phyloP scores from a whole-genome alignment of 2,329 filamentous ascomycete genomes.

The Verticillium klebahnii region DNA sequence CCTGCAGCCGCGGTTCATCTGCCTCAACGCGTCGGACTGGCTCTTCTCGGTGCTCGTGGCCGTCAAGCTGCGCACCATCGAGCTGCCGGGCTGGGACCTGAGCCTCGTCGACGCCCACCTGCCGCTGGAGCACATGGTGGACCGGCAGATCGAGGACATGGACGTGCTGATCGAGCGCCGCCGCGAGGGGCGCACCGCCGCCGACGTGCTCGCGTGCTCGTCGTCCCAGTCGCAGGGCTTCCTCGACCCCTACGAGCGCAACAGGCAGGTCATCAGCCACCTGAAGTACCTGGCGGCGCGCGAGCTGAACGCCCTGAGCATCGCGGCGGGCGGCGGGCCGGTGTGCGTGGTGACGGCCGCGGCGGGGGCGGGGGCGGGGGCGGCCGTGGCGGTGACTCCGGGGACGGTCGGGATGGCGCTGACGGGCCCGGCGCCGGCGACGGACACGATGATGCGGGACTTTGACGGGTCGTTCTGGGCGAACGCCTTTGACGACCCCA shows the following conservation, averaged over 20 bases:
- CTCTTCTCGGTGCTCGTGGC: conserved; percentile 40
- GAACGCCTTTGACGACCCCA: conserved; percentile 6
- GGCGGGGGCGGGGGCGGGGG: background rate
- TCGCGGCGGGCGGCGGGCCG: background rate
- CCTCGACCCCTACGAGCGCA: conserved; percentile 11
- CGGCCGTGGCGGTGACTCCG: background rate
- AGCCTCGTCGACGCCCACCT: conserved; percentile 30
- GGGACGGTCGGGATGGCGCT: background rate
- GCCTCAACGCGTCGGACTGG: conserved; percentile 41
- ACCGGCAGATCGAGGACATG: conserved; percentile 24
- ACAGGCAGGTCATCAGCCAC: conserved; percentile 7
- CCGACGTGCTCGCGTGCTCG: conserved; percentile 6
- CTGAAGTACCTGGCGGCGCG: conserved; percentile 6
- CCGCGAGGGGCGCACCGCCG: conserved; percentile 2
- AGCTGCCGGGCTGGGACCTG: conserved; percentile 41
- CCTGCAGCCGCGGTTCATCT: conserved; percentile 31
- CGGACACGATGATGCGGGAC: conserved; percentile 16
- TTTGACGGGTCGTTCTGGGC: conserved; percentile 17
- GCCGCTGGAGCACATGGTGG: conserved; percentile 23
- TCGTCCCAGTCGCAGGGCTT: background rate
- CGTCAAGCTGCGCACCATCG: conserved; percentile 41
- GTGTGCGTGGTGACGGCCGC: background rate
- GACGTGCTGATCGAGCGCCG: conserved; percentile 18
- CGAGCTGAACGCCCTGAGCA: conserved; percentile 7
- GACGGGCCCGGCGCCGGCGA: background rate